phyloP scores from a whole-genome alignment of 371 early-diverging fungal species.

The Mucor velutinosus region DNA sequence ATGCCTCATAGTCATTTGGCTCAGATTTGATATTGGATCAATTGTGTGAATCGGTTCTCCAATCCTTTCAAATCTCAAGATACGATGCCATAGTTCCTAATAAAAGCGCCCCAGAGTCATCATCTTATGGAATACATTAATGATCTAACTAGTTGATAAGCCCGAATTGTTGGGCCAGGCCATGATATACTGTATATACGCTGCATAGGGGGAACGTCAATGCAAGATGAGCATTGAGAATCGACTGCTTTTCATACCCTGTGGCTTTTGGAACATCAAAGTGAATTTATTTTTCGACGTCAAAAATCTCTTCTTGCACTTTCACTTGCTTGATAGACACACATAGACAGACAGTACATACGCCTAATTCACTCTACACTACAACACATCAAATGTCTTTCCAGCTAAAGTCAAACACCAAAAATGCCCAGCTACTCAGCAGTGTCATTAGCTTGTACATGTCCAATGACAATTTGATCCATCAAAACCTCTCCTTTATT shows the following conservation, averaged over 20 bases:
- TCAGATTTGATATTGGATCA: too few species aligned
- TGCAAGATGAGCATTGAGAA: neutral
- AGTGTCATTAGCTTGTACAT: constrained; percentile 28
- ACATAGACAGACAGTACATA: neutral
- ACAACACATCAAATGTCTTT: constrained; percentile 11
- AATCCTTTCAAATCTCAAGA: too few species aligned
- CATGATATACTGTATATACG: too few species aligned
- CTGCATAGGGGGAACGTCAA: too few species aligned
- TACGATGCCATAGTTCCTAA: too few species aligned
- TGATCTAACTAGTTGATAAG: too few species aligned
- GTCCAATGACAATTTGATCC: constrained; percentile 24
- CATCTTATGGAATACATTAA: too few species aligned
- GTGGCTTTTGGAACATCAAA: neutral
- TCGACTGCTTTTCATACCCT: neutral
- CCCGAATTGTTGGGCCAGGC: too few species aligned
- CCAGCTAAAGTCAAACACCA: constrained; percentile 16
- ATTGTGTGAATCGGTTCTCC: too few species aligned
- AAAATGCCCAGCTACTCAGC: constrained; percentile 16
- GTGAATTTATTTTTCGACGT: neutral
- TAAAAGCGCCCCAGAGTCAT: too few species aligned
- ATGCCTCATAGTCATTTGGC: too few species aligned
- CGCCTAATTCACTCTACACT: neutral
- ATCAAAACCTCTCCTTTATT: constrained; percentile 46
- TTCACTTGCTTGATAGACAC: neutral
- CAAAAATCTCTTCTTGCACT: neutral